These are phyloP conservation scores for Fusarium irregulare DNA, from an alignment of 2,329 filamentous ascomycete species.

Conservation along the genomic window DNA sequence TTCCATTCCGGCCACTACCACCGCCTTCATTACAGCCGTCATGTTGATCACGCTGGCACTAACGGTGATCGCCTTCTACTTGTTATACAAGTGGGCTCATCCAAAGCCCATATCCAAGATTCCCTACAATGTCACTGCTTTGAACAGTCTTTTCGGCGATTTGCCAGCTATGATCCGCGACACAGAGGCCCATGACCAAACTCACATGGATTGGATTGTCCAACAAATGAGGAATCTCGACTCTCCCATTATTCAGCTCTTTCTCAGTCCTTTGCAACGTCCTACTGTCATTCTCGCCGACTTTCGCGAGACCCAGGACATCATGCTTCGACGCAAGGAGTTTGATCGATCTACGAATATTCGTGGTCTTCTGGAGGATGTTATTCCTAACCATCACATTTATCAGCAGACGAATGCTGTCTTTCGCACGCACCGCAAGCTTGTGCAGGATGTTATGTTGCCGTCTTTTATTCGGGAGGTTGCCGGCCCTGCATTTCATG, in stretches of 20 bases:
- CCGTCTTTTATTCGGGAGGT: not conserved
- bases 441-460: not conserved
- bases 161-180: not conserved
- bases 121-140: not conserved
- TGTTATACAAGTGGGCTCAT: not conserved
- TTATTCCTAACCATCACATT: not conserved
- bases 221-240: not conserved
- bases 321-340: not conserved
- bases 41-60: not conserved
- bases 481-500: not conserved
- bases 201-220: not conserved
- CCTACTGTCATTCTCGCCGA: not conserved
- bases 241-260: not conserved
- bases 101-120: not conserved
- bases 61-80: fast-evolving
- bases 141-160: not conserved
- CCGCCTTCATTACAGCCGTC: fast-evolving
- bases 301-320: not conserved
- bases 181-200: not conserved
- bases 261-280: not conserved
- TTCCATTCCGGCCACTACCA: too few relatives aligned
- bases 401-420: not conserved
- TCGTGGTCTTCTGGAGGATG: not conserved
- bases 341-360: not conserved
- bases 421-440: not conserved